These are phyloP conservation scores for Yarrowia galli DNA, from an alignment of 1,139 yeast genomes.

Conservation along the genomic window DNA sequence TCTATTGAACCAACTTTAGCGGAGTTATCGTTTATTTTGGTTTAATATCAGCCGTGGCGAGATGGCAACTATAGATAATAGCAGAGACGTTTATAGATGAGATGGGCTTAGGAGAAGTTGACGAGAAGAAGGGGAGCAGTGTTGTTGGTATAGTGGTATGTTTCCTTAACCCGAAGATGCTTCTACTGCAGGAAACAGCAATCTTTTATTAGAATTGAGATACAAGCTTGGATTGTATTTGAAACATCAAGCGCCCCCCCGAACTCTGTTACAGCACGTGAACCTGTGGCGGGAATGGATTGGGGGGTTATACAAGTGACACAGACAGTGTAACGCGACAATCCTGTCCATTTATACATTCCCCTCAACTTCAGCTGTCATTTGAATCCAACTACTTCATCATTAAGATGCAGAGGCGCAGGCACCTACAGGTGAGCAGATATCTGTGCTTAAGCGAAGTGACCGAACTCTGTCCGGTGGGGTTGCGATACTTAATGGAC, in stretches of 20 bases:
- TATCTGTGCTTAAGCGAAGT: background rate
- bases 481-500: constrained; percentile 9
- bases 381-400: background rate
- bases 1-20: background rate
- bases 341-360: no score
- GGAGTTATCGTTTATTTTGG: background rate
- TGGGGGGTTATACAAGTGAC: no score
- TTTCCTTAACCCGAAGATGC: no score
- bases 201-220: no score
- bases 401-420: background rate
- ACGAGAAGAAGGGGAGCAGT: no score
- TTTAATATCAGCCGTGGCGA: background rate
- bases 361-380: background rate
- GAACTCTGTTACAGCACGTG: constrained; percentile 4
- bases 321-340: no score
- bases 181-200: no score
- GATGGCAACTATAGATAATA: background rate
- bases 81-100: background rate
- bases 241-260: background rate
- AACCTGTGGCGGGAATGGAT: background rate
- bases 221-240: background rate
- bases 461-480: background rate
- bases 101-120: background rate
- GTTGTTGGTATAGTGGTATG: no score
- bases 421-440: background rate